Evolutionary conservation across 441 rosid genomes (phyloP).

Genomic region (Erysimum cheiri): DNA sequence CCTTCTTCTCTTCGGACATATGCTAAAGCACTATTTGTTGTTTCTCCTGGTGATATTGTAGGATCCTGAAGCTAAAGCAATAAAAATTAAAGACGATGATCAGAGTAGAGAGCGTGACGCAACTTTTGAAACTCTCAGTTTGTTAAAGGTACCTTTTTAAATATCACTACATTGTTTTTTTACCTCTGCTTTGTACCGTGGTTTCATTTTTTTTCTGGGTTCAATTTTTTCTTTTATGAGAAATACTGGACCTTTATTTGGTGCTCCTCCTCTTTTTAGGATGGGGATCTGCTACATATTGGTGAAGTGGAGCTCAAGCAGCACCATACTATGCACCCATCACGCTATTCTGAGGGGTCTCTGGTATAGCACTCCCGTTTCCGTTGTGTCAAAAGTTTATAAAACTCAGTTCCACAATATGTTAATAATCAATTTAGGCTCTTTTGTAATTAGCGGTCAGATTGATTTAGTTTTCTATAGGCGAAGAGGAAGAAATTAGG

Average conservation of each 20-base stretch:
- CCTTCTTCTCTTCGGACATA: constrained; percentile 23
- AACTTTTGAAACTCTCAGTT: constrained; percentile 61
- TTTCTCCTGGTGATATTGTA: constrained; percentile 44
- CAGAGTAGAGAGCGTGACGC: constrained; percentile 48
- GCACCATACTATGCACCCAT: constrained; percentile 84
- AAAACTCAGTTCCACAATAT: constrained; percentile 21
- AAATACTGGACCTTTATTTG: constrained; percentile 15
- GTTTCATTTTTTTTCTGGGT: constrained; percentile 24
- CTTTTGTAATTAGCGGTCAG: neutral
- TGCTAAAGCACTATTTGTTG: constrained; percentile 21
- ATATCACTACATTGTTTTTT: constrained; percentile 3
- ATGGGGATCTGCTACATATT: constrained; percentile 66
- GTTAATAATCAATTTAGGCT: constrained; percentile 20
- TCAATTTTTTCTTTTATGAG: constrained; percentile 11
- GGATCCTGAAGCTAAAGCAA: constrained; percentile 72
- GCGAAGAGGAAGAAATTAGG: constrained; percentile 17
- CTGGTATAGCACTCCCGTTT: constrained; percentile 59
- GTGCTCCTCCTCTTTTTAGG: constrained; percentile 50
- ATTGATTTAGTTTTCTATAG: constrained; percentile 3
- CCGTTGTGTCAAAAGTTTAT: constrained; percentile 35
- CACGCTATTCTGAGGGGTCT: constrained; percentile 93
- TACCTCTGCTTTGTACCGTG: constrained; percentile 11
- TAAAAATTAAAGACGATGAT: constrained; percentile 58
- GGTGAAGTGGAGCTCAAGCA: constrained; percentile 71
- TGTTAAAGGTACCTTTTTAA: constrained; percentile 62